phyloP scores from a whole-genome alignment of 306 rosid genomes.

The Vigna radiata region DNA sequence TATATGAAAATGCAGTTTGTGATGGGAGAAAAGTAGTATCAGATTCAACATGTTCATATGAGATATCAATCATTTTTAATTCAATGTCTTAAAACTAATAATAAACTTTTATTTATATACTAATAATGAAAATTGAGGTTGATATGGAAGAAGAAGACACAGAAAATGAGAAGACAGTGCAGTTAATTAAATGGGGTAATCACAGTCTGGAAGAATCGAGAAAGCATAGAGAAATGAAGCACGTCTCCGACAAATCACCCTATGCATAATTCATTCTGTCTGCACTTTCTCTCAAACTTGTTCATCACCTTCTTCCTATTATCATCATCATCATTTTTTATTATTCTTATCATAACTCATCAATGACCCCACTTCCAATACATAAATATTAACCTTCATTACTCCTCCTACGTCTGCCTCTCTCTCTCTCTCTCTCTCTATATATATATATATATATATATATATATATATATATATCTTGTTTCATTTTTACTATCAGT shows the following conservation, averaged over 20 bases:
- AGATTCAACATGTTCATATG: no score
- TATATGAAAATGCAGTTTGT: neutral
- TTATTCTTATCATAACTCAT: no score
- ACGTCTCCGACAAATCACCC: constrained; percentile 64
- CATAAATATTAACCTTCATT: neutral
- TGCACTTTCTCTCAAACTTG: constrained; percentile 33
- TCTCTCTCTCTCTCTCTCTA: no score
- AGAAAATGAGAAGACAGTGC: neutral
- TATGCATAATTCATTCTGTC: constrained; percentile 54
- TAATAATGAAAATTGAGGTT: no score
- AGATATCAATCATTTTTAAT: no score
- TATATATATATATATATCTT: neutral
- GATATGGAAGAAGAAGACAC: neutral
- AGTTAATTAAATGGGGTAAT: neutral
- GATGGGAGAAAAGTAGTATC: neutral
- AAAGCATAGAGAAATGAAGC: constrained; percentile 44
- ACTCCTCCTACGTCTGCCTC: neutral
- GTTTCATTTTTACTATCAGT: constrained; percentile 29
- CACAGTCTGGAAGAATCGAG: neutral
- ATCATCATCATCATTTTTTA: neutral
- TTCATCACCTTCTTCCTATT: neutral
- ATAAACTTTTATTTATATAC: no score
- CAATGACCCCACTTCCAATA: constrained; percentile 7
- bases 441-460: no score
- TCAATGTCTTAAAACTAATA: no score